These are phyloP conservation scores for Mangifera indica DNA, from an alignment of 345 rosid species.

Conservation along the genomic window DNA sequence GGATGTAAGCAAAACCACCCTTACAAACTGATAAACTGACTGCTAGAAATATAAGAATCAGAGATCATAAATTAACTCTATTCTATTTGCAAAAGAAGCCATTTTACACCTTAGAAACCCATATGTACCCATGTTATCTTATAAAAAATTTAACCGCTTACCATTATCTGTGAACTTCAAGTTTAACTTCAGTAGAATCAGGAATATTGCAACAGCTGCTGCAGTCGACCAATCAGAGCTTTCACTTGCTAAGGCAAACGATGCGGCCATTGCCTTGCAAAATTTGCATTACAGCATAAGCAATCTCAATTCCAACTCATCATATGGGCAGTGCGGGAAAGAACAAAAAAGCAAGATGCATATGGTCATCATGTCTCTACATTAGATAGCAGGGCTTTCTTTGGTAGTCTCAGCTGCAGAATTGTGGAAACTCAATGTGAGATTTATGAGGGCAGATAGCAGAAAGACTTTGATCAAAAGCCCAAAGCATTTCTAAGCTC, in stretches of 20 bases:
- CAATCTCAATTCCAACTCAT: too few species aligned
- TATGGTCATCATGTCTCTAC: neutral
- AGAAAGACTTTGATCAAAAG: neutral
- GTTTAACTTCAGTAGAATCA: neutral
- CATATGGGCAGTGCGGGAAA: neutral
- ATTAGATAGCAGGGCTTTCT: constrained; percentile 29
- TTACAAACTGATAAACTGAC: neutral
- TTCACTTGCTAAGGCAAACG: neutral
- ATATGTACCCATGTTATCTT: neutral
- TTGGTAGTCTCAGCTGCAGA: constrained; percentile 63
- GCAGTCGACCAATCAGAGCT: neutral
- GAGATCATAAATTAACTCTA: neutral
- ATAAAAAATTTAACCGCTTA: neutral
- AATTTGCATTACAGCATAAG: too few species aligned
- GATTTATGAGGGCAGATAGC: constrained; percentile 2
- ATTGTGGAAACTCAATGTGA: neutral
- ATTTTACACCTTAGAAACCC: neutral
- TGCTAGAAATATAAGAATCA: neutral
- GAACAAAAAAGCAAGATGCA: neutral
- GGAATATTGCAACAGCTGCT: neutral
- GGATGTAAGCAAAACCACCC: neutral
- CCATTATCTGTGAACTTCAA: neutral
- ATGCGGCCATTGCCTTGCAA: too few species aligned
- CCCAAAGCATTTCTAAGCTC: neutral
- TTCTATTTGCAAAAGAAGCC: neutral